Evolutionary conservation across 352 stramenopile genomes (phyloP), one percentile per base, ranked within the genome.

Genomic region (Phytophthora brassicae): DNA sequence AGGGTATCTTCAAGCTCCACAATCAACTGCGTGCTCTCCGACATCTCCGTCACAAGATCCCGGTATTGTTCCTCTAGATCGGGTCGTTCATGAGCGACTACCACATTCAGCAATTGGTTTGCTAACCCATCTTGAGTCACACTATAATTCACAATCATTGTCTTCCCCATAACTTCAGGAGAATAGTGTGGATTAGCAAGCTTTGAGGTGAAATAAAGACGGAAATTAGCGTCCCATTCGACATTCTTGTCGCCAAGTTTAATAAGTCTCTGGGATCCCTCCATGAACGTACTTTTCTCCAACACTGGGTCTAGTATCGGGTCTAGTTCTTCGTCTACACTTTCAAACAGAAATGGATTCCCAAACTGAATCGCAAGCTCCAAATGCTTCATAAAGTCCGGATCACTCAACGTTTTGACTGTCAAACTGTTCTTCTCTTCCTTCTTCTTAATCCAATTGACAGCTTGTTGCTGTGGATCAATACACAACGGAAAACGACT

Each of bases 401-500:
- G 52, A 48, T 98, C 94, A 43, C 81, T 94, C n/a, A 98, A 70
- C 12, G 92, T 98, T 62, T 97, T 97, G 51, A 98, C 81, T 0
- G 84, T 97, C 42, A 98, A 62, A 39, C 96, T 96, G 72, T 95
- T 89, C 57, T 94, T 91, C 62, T 96, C 89, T 72, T 97, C 96
- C 14, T 92, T 97, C 59, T 95, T 94, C 73, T 98, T 98, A 74
- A 98, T 98, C 95, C 95, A 98, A 20, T 78, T 93, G 33, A 98
- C 94, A 7, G 95, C 95, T 60, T 98, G 95, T 66, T 98, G 93
- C 58, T 98, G 95, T 16, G 95, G 94, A 50, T 98, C 95, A 47
- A 98, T 98, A 56, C 95, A 98, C 35, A 98, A 64, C 16, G 95
- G 95, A 66, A 98, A 98, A 8, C 95, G 89, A 60, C 86, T 97